Evolutionary conservation across 192 early-diverging fungal genomes (phyloP), one percentile per base, ranked within the genome.

Genomic region (Backusella parvicylindrica): DNA sequence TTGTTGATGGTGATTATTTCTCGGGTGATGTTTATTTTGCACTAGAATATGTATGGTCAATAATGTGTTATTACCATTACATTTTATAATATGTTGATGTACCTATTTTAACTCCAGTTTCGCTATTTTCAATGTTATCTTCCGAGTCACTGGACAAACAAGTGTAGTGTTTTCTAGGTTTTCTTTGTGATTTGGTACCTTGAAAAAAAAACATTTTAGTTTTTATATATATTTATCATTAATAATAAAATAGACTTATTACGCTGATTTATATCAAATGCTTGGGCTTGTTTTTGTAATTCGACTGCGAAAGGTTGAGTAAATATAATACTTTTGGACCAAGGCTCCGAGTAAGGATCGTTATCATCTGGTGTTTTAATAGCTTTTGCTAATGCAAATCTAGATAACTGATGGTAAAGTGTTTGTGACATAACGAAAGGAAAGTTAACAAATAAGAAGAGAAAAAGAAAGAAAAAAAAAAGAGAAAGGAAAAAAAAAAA

Each of bases 311-410:
- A 50, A 8, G 75, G 33, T n/a, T 77, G 75, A 26, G 71, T 47
- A 49, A 77, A 77, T 28, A 79, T 79, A n/a, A 79, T 35, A 67
- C 78, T 79, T 23, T 79, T 75, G 32, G 38, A 38, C 78, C 78
- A 79, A 26, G 78, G 73, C 35, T 79, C 78, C 53, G 53, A 60
- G 12, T 28, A 60, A 23, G 53, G 53, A 13, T 60, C 53, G 2
- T 28, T 60, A 13, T 60, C 53, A 60, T 71, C 78, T 21, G 72
- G 73, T 31, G 75, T 69, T 28, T 79, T 79, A 8, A 79, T 79
- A 3, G 78, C 78, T n/a, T 69, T 74, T 35, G 78, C 78, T 32
- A 79, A 40, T 12, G 68, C 73, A 41, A 79, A 35, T 60, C 78
- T 67, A 41, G 78, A 79, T 70, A 79, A 68, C 2, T 12, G 18